These are phyloP conservation scores for Heliosperma pusillum DNA, from an alignment of 148 eudicot species.

Conservation along the genomic window DNA sequence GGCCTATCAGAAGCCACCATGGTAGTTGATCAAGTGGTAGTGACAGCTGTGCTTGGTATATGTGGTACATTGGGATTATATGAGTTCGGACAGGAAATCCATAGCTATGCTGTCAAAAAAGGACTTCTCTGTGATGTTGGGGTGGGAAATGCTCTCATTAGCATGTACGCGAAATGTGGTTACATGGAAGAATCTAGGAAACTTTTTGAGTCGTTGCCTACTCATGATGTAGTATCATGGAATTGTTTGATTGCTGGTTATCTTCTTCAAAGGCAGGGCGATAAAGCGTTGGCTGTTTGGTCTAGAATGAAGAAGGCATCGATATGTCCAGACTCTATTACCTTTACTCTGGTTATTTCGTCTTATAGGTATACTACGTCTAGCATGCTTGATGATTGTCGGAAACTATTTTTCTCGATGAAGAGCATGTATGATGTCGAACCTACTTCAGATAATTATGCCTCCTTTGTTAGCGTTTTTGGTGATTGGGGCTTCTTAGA, in stretches of 20 bases:
- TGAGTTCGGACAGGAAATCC: slow-evolving; percentile 67
- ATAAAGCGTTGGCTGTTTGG: slow-evolving; percentile 63
- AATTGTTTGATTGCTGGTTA: slow-evolving; percentile 65
- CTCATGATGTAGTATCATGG: slow-evolving; percentile 69
- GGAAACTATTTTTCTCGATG: slow-evolving; percentile 58
- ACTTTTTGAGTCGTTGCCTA: slow-evolving; percentile 46
- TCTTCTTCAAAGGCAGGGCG: slow-evolving; percentile 78
- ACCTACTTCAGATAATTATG: slow-evolving; percentile 71
- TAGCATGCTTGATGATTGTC: slow-evolving; percentile 60
- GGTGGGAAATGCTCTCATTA: slow-evolving; percentile 62
- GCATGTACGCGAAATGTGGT: slow-evolving; percentile 82
- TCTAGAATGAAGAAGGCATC: slow-evolving; percentile 40
- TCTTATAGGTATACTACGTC: slow-evolving; percentile 55
- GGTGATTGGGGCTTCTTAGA: slow-evolving; percentile 70
- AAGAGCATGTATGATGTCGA: slow-evolving; percentile 39
- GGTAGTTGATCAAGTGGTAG: slow-evolving; percentile 52
- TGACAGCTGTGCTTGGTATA: slow-evolving; percentile 53
- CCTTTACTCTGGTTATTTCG: slow-evolving; percentile 51
- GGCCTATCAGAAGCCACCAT: slow-evolving; percentile 33
- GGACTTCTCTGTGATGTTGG: slow-evolving; percentile 45
- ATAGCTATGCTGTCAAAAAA: slow-evolving; percentile 46
- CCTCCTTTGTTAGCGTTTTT: slow-evolving; percentile 61
- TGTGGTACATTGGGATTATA: slow-evolving; percentile 67
- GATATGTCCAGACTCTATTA: slow-evolving; percentile 49
- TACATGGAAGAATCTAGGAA: slow-evolving; percentile 47